Evolutionary conservation across 441 rosid species (phyloP), one percentile per base, ranked within the genome.

Genomic region (Populus hybrid): DNA sequence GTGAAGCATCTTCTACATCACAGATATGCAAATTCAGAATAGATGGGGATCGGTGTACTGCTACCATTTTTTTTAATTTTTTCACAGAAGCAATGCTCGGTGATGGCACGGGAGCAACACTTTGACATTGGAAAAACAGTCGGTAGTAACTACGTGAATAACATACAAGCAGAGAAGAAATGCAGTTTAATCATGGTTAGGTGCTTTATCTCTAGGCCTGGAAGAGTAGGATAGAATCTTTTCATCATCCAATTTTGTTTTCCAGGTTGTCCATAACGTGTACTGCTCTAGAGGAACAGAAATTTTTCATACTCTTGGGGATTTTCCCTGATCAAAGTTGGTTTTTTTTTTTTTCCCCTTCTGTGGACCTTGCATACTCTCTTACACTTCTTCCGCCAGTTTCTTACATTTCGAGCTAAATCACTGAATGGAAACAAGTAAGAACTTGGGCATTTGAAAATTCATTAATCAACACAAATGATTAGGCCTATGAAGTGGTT

Each of bases 1-100:
- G 97, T 89, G 79, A 96, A 96, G 85, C 84, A 91, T 78, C 87
- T 74, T 75, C 84, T 96, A 73, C 93, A 90, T 79, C 82, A 79
- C 71, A 90, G 68, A 5, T 80, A 83, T 65, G 77, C 84, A 40
- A 28, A 86, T 70, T 84, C 87, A 9, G 74, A 45, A 64, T 68
- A 42, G 45, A 16, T 3, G 11, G 42, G 26, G 29, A 28, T n/a
- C 42, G 18, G 35, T 63, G 11, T 73, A 23, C 59, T 18, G 1
- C 1, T 10, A 12, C 40, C 36, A 29, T 53, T 16, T 40, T 53
- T 29, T 33, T 21, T 26, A 14, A n/a, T n/a, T 40, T 65, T 14
- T 66, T 14, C 8, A n/a, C 42, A 28, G 20, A 68, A 78, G 71
- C 66, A 16, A 28, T 45, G 71, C 74, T 53, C 12, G 64, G 74